Evolutionary conservation across 2,329 filamentous ascomycete species (phyloP), one percentile per base, ranked within the genome.

Genomic region (Alternaria atra): DNA sequence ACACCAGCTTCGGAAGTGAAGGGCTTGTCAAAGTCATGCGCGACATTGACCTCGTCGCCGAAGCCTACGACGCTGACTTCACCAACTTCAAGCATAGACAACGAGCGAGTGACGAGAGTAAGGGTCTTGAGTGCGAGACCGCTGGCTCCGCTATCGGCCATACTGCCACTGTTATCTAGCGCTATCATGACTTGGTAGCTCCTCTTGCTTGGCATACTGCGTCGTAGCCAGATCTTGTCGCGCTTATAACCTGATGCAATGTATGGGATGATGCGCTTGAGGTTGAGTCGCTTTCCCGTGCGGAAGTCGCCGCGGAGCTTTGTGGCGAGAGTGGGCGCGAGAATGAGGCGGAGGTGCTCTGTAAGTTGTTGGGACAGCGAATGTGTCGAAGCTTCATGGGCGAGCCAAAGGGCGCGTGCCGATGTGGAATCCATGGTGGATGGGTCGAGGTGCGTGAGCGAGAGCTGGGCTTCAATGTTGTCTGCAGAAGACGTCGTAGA

Each of bases 171-270:
- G 82, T 99, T 95, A 79, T 99, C 95, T 37, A 99, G 93, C 39
- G 95, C 96, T 51, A 99, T 90, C 83, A 99, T 89, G 79, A 99
- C 96, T 80, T 99, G 96, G 81, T 99, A 99, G 58, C 90, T 91
- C 40, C 96, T 91, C 81, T 98, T 98, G 37, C 90, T 94, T 1
- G 96, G 96, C 51, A 97, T 89, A 34, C 89, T 90, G 57, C 96
- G 89, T 13, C 96, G 91, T 90, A 99, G 97, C 95, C 95, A 99
- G 80, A 99, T 99, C 85, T 99, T 99, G 86, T 99, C 95, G 62
- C 95, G 92, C 84, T 97, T 98, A 86, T 97, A 99, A 76, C 91
- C 90, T 0, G 94, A 98, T 1, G 96, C 95, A 70, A 99, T 98
- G 82, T 99, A 99, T 0, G 96, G 95, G 73, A 99, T 99, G 80